Evolutionary conservation across 257 asterid genomes (phyloP), one percentile per base, ranked within the genome.

Genomic region (Hygrophila difformis): DNA sequence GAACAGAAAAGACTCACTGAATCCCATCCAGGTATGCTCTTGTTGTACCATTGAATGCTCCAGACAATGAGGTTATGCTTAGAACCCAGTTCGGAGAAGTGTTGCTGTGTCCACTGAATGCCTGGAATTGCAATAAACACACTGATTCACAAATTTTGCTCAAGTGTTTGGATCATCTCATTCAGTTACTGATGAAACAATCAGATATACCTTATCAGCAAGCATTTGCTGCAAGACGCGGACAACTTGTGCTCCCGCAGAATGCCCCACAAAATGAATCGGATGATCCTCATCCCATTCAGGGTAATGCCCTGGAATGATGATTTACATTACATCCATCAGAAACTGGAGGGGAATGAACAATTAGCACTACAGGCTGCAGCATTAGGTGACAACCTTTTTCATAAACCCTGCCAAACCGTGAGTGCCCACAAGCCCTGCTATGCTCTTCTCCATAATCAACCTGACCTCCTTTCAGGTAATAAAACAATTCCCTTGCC

Each of bases 161-260:
- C n/a, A n/a, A 10, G 6, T 33, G 37, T 33, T 33, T 9, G 3
- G 10, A 10, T 33, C 31, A 3, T 8, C 8, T 26, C 31, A 26
- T n/a, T n/a, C n/a, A n/a, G n/a, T n/a, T n/a, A n/a, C 4, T 26
- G 31, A 26, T 26, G 4, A 26, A 8, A 8, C 51, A 5, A 21
- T 23, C 8, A 24, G 15, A 40, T 44, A 51, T 19, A 76, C 98
- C 95, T 78, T 82, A 56, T 80, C 96, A 12, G 91, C 98, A 13
- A 91, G 96, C 98, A 85, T 85, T 75, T 85, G 94, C 66, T 91
- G 98, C 78, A 91, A 69, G 65, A 80, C 82, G 6, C 96, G 81
- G 43, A 69, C 84, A 46, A 91, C 98, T 56, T 86, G 98, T 0
- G 84, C 98, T 21, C 98, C 98, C 1, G 98, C 98, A 8, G 96